Evolutionary conservation across 345 rosid genomes (phyloP).

Genomic region (Bruguiera parviflora): DNA sequence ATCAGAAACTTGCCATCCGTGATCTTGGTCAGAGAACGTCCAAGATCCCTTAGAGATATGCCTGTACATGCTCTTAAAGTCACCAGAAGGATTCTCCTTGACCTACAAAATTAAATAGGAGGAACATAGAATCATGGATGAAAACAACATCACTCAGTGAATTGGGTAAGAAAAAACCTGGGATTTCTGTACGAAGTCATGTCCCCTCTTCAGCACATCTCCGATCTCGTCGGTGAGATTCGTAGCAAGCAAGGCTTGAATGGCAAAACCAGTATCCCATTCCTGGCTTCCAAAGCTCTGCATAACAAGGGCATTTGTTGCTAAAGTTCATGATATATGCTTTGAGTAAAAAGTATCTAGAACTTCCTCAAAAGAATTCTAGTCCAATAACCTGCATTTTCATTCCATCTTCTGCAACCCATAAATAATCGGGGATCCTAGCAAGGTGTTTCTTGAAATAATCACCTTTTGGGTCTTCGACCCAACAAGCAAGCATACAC

Average conservation of each 20-base stretch:
- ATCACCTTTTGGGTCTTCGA: conserved; percentile 80
- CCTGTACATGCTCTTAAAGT: conserved; percentile 31
- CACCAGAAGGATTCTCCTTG: conserved; percentile 63
- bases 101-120: conserved; percentile 26
- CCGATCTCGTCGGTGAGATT: conserved; percentile 62
- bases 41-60: conserved; percentile 93
- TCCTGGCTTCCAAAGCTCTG: conserved; percentile 90
- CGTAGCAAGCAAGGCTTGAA: conserved; percentile 73
- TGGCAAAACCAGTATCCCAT: conserved; percentile 79
- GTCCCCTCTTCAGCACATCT: conserved; percentile 53
- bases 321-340: not conserved
- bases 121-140: no score
- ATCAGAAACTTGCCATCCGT: conserved; percentile 93
- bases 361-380: not conserved
- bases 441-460: conserved; percentile 83
- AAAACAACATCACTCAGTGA: no score
- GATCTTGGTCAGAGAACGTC: conserved; percentile 87
- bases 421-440: conserved; percentile 67
- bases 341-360: not conserved
- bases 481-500: conserved; percentile 95
- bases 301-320: not conserved
- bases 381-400: conserved; percentile 68
- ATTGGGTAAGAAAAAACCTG: conserved; percentile 44
- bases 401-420: conserved; percentile 99
- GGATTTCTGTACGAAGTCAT: conserved; percentile 50